Conservation (phyloP, 2,329 filamentous ascomycete species). For the Scedosporium aurantiacum region DNA sequence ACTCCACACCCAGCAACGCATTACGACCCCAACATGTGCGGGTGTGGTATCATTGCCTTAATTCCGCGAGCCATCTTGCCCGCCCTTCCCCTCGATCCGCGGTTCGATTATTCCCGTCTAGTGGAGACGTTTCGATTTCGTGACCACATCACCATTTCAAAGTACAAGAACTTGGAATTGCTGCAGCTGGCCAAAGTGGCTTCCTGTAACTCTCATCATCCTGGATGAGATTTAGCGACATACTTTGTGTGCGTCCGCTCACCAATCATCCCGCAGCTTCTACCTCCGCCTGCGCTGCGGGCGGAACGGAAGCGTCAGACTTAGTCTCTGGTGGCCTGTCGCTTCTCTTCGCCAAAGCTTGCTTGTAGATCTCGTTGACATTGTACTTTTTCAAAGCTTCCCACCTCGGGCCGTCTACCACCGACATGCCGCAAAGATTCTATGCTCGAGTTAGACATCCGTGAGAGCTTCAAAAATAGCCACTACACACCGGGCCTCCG, state of each 20-base stretch:
- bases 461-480: constrained; percentile 6
- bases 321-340: neutral
- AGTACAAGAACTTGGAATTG: too few species aligned
- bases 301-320: neutral
- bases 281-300: neutral
- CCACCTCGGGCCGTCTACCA: constrained; percentile 60
- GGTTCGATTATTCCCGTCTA: neutral
- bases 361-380: constrained; percentile 58
- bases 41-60: too few species aligned
- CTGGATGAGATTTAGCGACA: too few species aligned
- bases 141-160: too few species aligned
- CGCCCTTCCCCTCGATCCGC: neutral
- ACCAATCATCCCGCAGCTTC: too few species aligned
- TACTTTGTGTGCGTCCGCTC: too few species aligned
- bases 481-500: neutral
- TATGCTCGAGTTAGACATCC: constrained; percentile 20
- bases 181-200: too few species aligned
- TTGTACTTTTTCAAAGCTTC: constrained; percentile 68
- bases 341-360: constrained; percentile 11
- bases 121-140: too few species aligned
- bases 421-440: constrained; percentile 69
- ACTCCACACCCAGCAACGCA: too few species aligned
- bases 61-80: neutral
- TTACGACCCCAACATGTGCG: too few species aligned
- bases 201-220: too few species aligned